Percentiles rank a stretch among this genome's conserved stretches.
phyloP scores from a whole-genome alignment of 345 rosid species.

The Angophora floribunda region DNA sequence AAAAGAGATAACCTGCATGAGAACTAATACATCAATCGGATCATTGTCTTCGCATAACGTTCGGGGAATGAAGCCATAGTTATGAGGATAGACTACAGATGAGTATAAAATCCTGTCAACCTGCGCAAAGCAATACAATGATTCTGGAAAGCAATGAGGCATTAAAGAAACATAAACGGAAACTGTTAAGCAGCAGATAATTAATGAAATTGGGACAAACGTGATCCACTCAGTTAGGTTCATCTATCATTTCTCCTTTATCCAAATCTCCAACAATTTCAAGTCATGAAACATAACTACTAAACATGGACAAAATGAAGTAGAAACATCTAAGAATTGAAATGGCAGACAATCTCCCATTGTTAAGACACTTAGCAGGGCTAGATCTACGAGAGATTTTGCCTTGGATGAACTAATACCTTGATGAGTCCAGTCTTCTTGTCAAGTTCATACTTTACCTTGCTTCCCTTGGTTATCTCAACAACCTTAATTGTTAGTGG shows the following conservation, averaged over 20 bases:
- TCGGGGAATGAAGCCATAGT: constrained; percentile 95
- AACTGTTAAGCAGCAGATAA: background rate
- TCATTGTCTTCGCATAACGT: constrained; percentile 96
- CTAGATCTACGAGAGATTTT: background rate
- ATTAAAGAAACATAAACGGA: background rate
- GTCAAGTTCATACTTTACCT: constrained; percentile 97
- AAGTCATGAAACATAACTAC: background rate
- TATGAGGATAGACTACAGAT: constrained; percentile 97
- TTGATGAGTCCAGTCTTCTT: constrained; percentile 92
- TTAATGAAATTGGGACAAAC: background rate
- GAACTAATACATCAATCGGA: constrained; percentile 86
- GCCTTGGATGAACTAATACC: constrained; percentile 19
- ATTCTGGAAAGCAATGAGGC: background rate
- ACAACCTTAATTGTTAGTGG: constrained; percentile 44
- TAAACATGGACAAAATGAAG: background rate
- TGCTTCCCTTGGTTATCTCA: constrained; percentile 94
- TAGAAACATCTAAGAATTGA: background rate
- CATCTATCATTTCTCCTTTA: background rate
- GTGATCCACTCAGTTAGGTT: background rate
- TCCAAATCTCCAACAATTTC: background rate
- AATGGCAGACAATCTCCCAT: background rate
- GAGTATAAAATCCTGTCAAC: constrained; percentile 86
- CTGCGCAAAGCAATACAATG: constrained; percentile 7
- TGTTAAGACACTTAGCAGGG: background rate
- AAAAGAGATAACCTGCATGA: constrained; percentile 69